Evolutionary conservation across 2,329 filamentous ascomycete species (phyloP).

Genomic region (Xylaria sp.): DNA sequence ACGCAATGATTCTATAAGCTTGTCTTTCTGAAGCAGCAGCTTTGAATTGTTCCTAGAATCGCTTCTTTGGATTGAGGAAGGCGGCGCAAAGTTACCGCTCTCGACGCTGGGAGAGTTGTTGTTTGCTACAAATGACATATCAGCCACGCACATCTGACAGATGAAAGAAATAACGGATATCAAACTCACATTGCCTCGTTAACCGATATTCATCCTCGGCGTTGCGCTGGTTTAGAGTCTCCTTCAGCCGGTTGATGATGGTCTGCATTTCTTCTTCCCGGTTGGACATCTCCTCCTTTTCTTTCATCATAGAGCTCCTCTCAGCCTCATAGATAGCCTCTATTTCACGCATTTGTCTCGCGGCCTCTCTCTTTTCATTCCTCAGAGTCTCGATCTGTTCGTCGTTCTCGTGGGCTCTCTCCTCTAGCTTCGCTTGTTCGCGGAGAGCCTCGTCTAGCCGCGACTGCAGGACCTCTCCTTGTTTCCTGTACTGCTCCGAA

Average conservation of each 20-base stretch:
- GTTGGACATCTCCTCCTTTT: conserved; percentile 87
- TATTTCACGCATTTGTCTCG: conserved; percentile 87
- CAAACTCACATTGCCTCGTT: conserved; percentile 66
- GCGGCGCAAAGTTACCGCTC: conserved; percentile 84
- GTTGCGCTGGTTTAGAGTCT: conserved; percentile 79
- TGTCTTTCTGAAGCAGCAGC: conserved; percentile 93
- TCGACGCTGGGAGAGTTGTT: conserved; percentile 77
- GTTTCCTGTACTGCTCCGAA: conserved; percentile 84
- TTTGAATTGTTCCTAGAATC: conserved; percentile 91
- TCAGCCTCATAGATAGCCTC: conserved; percentile 94
- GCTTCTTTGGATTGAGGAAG: conserved; percentile 84
- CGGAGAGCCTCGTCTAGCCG: conserved; percentile 85
- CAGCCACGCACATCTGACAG: conserved; percentile 32
- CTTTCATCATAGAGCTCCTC: conserved; percentile 84
- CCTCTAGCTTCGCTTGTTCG: conserved; percentile 88
- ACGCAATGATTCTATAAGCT: conserved; percentile 90
- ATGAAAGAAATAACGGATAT: background rate
- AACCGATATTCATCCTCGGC: conserved; percentile 67
- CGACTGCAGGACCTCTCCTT: conserved; percentile 84
- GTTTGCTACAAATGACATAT: conserved; percentile 54
- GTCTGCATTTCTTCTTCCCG: conserved; percentile 91
- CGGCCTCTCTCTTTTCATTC: conserved; percentile 86
- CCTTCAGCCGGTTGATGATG: conserved; percentile 91
- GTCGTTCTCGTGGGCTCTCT: conserved; percentile 86
- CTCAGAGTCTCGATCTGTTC: conserved; percentile 83